Conservation (phyloP, 805 yeast species). For the Saccharomycopsis guyanensis region DNA sequence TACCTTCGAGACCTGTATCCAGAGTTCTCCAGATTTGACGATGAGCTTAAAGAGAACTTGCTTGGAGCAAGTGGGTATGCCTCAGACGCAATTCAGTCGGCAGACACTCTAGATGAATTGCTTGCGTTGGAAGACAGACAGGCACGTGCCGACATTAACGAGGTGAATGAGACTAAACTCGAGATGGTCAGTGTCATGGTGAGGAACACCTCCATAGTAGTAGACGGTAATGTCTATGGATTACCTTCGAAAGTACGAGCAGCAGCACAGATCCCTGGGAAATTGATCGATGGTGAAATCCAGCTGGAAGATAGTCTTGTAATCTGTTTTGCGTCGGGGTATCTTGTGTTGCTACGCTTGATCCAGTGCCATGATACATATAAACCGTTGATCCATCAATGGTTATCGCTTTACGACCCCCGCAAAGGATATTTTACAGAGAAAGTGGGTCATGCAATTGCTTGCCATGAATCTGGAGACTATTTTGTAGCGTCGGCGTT, state of each 20-base stretch:
- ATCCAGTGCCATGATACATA: background rate
- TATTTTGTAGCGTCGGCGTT: conserved; percentile 6
- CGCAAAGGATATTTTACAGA: background rate
- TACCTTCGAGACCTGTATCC: background rate
- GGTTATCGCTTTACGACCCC: conserved; percentile 5
- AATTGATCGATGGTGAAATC: background rate
- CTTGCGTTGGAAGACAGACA: conserved; percentile 7
- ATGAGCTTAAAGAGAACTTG: background rate
- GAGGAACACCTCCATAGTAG: conserved; percentile 3
- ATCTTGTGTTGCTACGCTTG: conserved; percentile 4
- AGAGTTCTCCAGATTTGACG: background rate
- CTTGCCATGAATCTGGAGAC: conserved; percentile 5
- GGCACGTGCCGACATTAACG: background rate
- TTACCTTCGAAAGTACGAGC: conserved; percentile 5
- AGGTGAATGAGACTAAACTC: background rate
- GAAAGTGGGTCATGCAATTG: conserved; percentile 4
- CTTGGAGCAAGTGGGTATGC: background rate
- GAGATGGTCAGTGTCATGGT: conserved; percentile 3
- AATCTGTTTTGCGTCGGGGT: conserved; percentile 6
- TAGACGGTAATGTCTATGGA: conserved; percentile 3
- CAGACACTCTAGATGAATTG: conserved; percentile 17
- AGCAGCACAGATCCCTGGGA: conserved; percentile 8
- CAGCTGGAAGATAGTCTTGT: conserved; percentile 8
- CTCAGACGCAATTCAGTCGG: conserved; percentile 1
- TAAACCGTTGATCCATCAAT: conserved; percentile 3